Base-by-base conservation (phyloP, 2,329 filamentous ascomycete species). In the Mycosphaerelloides madeirae region DNA sequence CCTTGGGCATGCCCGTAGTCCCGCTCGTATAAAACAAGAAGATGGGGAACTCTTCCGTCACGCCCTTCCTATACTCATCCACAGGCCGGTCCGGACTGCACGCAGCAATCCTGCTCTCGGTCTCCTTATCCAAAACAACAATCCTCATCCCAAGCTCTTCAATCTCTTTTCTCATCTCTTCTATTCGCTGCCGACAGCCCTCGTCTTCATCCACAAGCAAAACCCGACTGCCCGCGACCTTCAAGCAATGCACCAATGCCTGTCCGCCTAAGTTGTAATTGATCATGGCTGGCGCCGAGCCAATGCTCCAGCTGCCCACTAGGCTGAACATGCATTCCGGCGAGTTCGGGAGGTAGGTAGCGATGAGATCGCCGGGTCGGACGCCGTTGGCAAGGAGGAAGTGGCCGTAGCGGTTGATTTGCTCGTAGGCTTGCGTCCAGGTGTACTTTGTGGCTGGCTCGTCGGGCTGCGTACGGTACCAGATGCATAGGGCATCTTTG, bases 1-100 rank as follows among this genome's bases (percentile, higher is more conserved):
- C 85, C 63, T 90, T 90, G 9, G 85, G 84, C 52, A 86, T 65
- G 2, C 85, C 85, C 0, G 85, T 89, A 1, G 85, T 89, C 29
- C 85, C 85, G 50, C 81, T 83, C 5, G 85, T 90, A 62, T 87
- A 89, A 54, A 89, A 80, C 18, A 89, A 63, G 22, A 75, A 79
- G 53, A 80, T 73, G 0, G 84, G 79, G 52, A 74, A 80, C 12
- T 68, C 64, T 0, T 69, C 71, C 35, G 68, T 68, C 1, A 84
- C 69, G 3, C 65, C 67, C 3, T 69, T 68, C 33, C 83, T 73
- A 44, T 80, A 72, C 22, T 74, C 68, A 50, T 84, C 75, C 1
- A 71, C 72, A 0, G 80, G 78, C 38, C 77, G 68, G 33, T 72
- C 69, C 0, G 74, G 68, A 15, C 74, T 70, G 34, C 72, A 65